Conservation (phyloP, 176 grass and related monocot genomes). For the maize (Zea mays) region Zm-B73-REFERENCE-NAM-5.0 NC_050098.1:10670501-10671000, state of each 20-base stretch:
- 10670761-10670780: constrained; percentile 62
- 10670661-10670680: constrained; percentile 95
- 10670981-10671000: constrained; percentile 89
- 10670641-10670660: constrained; percentile 88
- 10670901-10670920: constrained; percentile 53
- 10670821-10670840: constrained; percentile 75
- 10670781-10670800: constrained; percentile 96
- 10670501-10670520: constrained; percentile 62
- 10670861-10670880: constrained; percentile 84
- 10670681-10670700: constrained; percentile 91
- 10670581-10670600: constrained; percentile 58
- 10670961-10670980: constrained; percentile 62
- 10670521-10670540: constrained; percentile 42
- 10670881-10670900: constrained; percentile 68
- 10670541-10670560: constrained; percentile 86
- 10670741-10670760: constrained; percentile 67
- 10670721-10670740: constrained; percentile 88
- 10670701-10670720: constrained; percentile 79
- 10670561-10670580: constrained; percentile 81
- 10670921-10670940: constrained; percentile 51
- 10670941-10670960: constrained; percentile 39
- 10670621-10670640: constrained; percentile 72
- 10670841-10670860: constrained; percentile 78
- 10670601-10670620: constrained; percentile 65
- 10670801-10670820: constrained; percentile 84